Evolutionary conservation across 1,284 basidiomycete species (phyloP), one percentile per base, ranked within the genome.

Genomic region (Sporisorium iseilematis-ciliati): DNA sequence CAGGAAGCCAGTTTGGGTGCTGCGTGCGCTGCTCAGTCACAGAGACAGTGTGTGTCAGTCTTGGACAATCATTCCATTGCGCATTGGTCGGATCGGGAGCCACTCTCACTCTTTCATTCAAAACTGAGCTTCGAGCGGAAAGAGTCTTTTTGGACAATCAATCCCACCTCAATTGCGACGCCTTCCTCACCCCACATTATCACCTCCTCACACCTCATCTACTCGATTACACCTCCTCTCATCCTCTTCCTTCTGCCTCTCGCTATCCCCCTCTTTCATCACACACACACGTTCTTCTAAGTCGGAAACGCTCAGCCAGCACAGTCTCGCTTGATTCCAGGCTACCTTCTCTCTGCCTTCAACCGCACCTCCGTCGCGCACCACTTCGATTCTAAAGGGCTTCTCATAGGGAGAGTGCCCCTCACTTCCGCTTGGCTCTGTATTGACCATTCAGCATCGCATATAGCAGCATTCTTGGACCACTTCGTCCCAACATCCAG

Each of bases 31-130:
- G 11, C 35, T 38, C 35, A 38, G 31, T 33, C 31, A 33, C 31
- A 38, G 3, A 14, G 14, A 16, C 10, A 16, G 35, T 16, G 14
- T 14, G 35, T 14, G 41, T 42, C 41, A 41, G n/a, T 42, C 35
- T 38, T 29, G 29, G 38, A 40, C 11, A 40, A 11, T 14, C 38
- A 40, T 6, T 45, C 25, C 21, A n/a, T 29, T 48, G 46, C 25
- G 26, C 46, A 29, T 31, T 48, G 46, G 29, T 48, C 46, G 46
- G 46, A 48, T 48, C 46, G 46, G 46, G 46, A 38, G 12, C 35
- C 35, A 38, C 35, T 38, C 12, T 38, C 16, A 38, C 35, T 38
- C 35, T 18, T n/a, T n/a, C n/a, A n/a, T n/a, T n/a, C n/a, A 23
- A 26, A 48, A 48, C 46, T 48, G 26, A 48, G 26, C 46, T 48